phyloP scores from a whole-genome alignment of 2,329 filamentous ascomycete species.

The Fusarium nurragi region DNA sequence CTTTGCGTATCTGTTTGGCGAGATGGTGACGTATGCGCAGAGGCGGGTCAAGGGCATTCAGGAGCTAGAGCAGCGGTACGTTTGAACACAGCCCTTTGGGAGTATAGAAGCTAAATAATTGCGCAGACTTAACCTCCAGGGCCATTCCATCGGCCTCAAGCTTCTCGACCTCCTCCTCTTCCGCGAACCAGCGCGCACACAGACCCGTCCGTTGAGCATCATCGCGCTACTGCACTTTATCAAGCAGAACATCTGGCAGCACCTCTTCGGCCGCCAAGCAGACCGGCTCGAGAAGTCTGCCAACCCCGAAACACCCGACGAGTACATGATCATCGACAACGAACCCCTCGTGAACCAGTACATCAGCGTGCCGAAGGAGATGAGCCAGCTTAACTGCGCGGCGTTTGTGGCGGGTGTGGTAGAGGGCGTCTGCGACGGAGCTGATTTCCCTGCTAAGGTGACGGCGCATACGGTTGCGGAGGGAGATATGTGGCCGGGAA shows the following conservation, averaged over 20 bases:
- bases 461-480: slow-evolving; percentile 82
- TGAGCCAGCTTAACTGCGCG: slow-evolving; percentile 95
- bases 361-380: slow-evolving; percentile 91
- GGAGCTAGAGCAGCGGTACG: slow-evolving; percentile 88
- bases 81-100: not conserved
- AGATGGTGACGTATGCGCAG: slow-evolving; percentile 97
- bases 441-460: slow-evolving; percentile 87
- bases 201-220: slow-evolving; percentile 84
- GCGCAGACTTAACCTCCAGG: slow-evolving; percentile 83
- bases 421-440: slow-evolving; percentile 94
- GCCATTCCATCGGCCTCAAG: slow-evolving; percentile 92
- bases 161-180: slow-evolving; percentile 95
- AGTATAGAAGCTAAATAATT: not conserved
- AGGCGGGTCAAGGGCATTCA: slow-evolving; percentile 89
- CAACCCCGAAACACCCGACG: slow-evolving; percentile 82
- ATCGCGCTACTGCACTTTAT: slow-evolving; percentile 94
- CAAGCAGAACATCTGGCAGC: slow-evolving; percentile 89
- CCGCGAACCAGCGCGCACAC: slow-evolving; percentile 75
- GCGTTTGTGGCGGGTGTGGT: slow-evolving; percentile 95
- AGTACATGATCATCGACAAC: slow-evolving; percentile 99
- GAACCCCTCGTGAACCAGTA: slow-evolving; percentile 96
- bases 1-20: slow-evolving; percentile 95
- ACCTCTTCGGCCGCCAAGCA: slow-evolving; percentile 89
- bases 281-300: slow-evolving; percentile 92
- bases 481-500: slow-evolving; percentile 91